Conservation (phyloP, 495 filamentous ascomycete species). For the Aspergillus biplanus region DNA sequence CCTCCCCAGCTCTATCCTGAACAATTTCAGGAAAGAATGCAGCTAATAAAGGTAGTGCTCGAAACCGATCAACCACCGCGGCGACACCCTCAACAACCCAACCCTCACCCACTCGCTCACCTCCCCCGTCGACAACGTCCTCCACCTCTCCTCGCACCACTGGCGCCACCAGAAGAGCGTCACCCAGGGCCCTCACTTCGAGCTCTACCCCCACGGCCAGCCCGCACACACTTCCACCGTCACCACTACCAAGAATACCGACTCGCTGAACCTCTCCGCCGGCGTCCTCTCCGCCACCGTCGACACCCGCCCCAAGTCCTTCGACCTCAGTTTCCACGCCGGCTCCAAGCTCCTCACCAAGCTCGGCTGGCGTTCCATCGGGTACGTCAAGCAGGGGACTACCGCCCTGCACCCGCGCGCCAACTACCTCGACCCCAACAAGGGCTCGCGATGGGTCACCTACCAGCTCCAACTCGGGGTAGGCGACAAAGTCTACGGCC, state of each 20-base stretch:
- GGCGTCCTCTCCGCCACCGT: slow-evolving; percentile 14
- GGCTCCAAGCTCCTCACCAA: slow-evolving; percentile 13
- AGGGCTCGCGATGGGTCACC: slow-evolving; percentile 19
- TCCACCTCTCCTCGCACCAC: slow-evolving; percentile 17
- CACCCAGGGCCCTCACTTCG: slow-evolving; percentile 16
- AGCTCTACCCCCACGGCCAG: slow-evolving; percentile 14
- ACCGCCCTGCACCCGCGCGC: slow-evolving; percentile 17
- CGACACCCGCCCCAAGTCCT: slow-evolving; percentile 17
- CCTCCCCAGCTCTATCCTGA: not conserved
- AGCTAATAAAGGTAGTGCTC: slow-evolving; percentile 6
- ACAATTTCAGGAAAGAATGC: too few relatives aligned
- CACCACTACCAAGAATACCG: slow-evolving; percentile 9
- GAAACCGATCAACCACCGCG: slow-evolving; percentile 18
- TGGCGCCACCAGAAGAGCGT: slow-evolving; percentile 18
- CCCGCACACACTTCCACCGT: not conserved
- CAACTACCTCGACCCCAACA: slow-evolving; percentile 20
- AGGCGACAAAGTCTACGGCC: slow-evolving; percentile 18
- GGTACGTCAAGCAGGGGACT: slow-evolving; percentile 19
- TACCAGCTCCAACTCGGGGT: slow-evolving; percentile 20
- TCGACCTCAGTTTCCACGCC: slow-evolving; percentile 16
- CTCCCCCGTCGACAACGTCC: slow-evolving; percentile 16
- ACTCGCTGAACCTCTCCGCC: slow-evolving; percentile 1
- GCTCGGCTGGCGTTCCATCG: slow-evolving; percentile 19
- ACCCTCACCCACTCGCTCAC: slow-evolving; percentile 14
- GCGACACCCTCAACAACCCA: slow-evolving; percentile 20